A percentile compares a stretch with the other conserved stretches of the same genome.
Evolutionary conservation across 192 early-diverging fungal species (phyloP).

Genomic region (Coemansia aciculifera): DNA sequence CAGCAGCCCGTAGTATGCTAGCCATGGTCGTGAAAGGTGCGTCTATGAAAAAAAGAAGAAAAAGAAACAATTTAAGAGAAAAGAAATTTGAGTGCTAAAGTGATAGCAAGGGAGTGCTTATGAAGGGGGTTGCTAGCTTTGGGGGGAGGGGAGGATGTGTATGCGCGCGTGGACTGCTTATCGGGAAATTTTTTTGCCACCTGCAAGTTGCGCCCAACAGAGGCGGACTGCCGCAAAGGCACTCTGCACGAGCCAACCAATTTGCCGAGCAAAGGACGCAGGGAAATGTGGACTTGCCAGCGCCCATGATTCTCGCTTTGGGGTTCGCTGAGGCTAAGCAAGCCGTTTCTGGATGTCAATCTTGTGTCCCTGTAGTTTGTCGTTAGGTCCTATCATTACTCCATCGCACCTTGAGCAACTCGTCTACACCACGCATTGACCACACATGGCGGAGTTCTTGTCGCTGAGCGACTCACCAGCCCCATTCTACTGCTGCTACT

Average conservation of each 20-base stretch:
- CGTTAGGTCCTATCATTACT: not conserved
- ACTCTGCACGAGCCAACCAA: slow-evolving; percentile 7
- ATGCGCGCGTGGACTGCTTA: slow-evolving; percentile 2
- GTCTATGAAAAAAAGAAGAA: slow-evolving; percentile 12
- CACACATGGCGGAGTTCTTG: not conserved
- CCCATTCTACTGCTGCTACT: slow-evolving; percentile 52
- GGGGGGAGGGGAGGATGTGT: not conserved
- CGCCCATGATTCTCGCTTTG: slow-evolving; percentile 7
- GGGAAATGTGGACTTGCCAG: not conserved
- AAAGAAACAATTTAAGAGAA: not conserved
- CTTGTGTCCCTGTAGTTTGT: not conserved
- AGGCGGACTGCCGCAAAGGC: not conserved
- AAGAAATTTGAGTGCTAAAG: not conserved
- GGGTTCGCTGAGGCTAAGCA: slow-evolving; percentile 2
- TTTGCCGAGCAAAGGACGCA: not conserved
- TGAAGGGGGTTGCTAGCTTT: not conserved
- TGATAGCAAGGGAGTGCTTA: not conserved
- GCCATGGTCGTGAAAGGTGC: slow-evolving; percentile 27
- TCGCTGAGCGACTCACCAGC: not conserved
- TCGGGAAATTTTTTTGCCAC: slow-evolving; percentile 8
- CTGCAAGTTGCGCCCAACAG: not conserved
- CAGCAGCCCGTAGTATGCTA: slow-evolving; percentile 51
- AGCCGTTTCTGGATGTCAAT: not conserved
- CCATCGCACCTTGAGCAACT: not conserved
- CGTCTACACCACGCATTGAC: not conserved